A percentile compares a stretch with the other conserved stretches of the same genome.
phyloP scores from a whole-genome alignment of 1,284 basidiomycete genomes.

The Marasmius tenuissimus region DNA sequence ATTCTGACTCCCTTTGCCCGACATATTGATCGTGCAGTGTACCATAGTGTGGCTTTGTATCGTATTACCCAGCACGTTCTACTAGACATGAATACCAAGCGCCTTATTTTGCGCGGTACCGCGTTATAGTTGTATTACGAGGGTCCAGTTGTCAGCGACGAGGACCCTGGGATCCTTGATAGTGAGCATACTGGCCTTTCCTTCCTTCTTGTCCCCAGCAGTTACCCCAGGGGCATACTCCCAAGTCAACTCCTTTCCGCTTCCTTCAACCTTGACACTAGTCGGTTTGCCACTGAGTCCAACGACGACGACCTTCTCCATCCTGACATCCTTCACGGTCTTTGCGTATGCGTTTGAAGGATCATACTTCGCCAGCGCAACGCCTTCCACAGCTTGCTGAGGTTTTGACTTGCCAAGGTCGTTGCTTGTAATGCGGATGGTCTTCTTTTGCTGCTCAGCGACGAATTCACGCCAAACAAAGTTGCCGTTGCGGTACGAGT shows the following conservation, averaged over 20 bases:
- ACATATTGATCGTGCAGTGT: neutral
- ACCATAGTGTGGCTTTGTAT: neutral
- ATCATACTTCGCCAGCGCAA: conserved; percentile 46
- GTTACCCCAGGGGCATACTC: conserved; percentile 52
- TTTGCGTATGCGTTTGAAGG: conserved; percentile 69
- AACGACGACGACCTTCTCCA: conserved; percentile 81
- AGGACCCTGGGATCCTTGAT: conserved; percentile 81
- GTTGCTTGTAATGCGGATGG: conserved; percentile 49
- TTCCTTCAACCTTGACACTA: conserved; percentile 56
- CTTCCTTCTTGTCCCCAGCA: conserved; percentile 55
- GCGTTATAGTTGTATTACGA: conserved; percentile 37
- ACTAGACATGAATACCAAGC: no score
- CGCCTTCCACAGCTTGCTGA: conserved; percentile 50
- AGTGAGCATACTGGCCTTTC: conserved; percentile 59
- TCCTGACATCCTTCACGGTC: conserved; percentile 64
- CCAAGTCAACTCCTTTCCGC: conserved; percentile 54
- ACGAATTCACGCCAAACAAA: conserved; percentile 81
- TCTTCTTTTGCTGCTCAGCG: conserved; percentile 51
- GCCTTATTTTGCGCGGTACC: neutral
- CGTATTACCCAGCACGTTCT: neutral
- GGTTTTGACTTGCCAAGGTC: conserved; percentile 52
- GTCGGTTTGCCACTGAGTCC: conserved; percentile 69
- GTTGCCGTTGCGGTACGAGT: conserved; percentile 74
- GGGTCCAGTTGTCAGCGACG: conserved; percentile 71
- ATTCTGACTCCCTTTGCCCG: neutral